phyloP scores from a whole-genome alignment of 129 eudicot genomes.

The Chrysanthemum lavandulifolium region DNA sequence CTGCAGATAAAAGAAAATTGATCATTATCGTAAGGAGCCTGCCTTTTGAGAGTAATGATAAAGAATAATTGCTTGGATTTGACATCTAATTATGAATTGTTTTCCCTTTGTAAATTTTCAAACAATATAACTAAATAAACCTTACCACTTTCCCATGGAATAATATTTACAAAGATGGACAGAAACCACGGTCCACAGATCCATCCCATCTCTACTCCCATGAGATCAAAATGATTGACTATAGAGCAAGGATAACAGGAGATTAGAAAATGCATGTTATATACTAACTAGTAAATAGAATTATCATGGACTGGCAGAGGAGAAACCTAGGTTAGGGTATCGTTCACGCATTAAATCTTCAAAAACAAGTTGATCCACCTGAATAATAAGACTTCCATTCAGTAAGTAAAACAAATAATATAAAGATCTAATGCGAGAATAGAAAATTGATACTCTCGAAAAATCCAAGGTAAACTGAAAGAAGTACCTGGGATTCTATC shows the following conservation, averaged over 20 bases:
- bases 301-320: background rate
- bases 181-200: conserved; percentile 96
- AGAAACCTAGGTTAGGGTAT: conserved; percentile 91
- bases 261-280: conserved; percentile 22
- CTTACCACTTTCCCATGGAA: conserved; percentile 99
- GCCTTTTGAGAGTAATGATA: conserved; percentile 1
- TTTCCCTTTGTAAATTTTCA: background rate
- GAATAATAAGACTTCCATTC: conserved; percentile 15
- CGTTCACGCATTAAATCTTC: conserved; percentile 93
- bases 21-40: background rate
- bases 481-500: conserved; percentile 86
- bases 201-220: conserved; percentile 99
- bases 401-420: conserved; percentile 13
- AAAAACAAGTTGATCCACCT: conserved; percentile 99
- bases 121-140: background rate
- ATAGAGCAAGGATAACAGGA: conserved; percentile 27
- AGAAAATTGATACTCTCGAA: no score
- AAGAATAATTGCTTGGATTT: conserved; percentile 13
- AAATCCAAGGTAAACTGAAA: conserved; percentile 1
- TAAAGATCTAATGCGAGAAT: background rate
- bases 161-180: conserved; percentile 86
- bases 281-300: conserved; percentile 11
- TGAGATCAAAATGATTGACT: conserved; percentile 86
- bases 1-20: conserved; percentile 41
- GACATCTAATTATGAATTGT: background rate